A percentile compares a stretch with the other conserved stretches of the same genome.
Evolutionary conservation across 345 rosid genomes (phyloP).

Genomic region (Rhodomyrtus tomentosa): DNA sequence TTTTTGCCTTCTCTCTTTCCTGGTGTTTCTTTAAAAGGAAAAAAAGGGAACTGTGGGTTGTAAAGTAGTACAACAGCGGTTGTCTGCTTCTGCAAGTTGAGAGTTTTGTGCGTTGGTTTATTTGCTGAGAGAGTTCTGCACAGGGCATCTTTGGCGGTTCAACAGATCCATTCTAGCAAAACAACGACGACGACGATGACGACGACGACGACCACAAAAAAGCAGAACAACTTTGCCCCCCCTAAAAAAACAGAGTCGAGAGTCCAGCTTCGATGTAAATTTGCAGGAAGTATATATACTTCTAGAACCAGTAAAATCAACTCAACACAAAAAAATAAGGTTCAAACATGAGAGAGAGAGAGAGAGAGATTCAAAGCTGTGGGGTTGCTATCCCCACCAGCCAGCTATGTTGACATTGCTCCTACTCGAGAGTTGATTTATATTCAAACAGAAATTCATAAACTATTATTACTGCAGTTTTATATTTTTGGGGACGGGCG

Average conservation of each 20-base stretch:
- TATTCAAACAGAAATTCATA: neutral
- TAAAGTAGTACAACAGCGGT: slow-evolving; percentile 14
- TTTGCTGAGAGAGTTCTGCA: neutral
- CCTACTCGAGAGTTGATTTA: slow-evolving; percentile 5
- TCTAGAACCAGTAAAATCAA: neutral
- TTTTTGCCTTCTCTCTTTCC: neutral
- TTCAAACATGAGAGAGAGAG: neutral
- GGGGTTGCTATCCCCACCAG: slow-evolving; percentile 38
- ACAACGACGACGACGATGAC: too few species aligned
- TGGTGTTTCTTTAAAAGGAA: neutral
- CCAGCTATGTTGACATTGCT: slow-evolving; percentile 46
- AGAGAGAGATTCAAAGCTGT: slow-evolving; percentile 19
- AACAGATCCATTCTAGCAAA: neutral
- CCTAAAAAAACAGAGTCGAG: neutral
- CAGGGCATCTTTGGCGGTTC: neutral
- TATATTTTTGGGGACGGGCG: neutral
- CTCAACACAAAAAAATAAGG: neutral
- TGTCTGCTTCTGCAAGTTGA: slow-evolving; percentile 7
- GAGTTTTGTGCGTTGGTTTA: neutral
- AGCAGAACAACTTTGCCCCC: neutral
- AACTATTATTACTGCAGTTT: neutral
- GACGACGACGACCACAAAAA: neutral
- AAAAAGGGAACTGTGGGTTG: slow-evolving; percentile 21
- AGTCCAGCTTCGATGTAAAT: neutral
- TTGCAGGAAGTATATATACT: neutral